Conservation (phyloP, 78 protist species). For the Polysphondylium violaceum region DNA sequence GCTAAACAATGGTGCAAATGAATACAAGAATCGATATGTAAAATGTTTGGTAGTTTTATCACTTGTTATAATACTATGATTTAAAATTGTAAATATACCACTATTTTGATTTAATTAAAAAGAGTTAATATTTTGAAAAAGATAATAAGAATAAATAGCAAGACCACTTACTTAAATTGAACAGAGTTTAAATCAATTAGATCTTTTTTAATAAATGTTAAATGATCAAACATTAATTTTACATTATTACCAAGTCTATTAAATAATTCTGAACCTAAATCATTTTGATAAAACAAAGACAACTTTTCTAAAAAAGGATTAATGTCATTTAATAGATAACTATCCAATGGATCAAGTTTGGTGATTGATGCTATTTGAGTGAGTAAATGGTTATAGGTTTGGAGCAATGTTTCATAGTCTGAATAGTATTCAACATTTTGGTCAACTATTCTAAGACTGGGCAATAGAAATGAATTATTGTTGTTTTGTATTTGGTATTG, state of each 20-base stretch:
- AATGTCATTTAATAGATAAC: conserved; percentile 44
- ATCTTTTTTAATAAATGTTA: conserved; percentile 53
- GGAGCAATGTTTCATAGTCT: conserved; percentile 17
- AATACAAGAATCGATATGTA: conserved; percentile 36
- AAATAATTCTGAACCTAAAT: conserved; percentile 25
- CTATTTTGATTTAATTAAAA: background rate
- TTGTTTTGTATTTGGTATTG: conserved; percentile 53
- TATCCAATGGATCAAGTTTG: no score
- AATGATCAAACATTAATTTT: conserved; percentile 54
- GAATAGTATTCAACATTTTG: conserved; percentile 34
- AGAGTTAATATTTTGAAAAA: background rate
- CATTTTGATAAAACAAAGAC: background rate
- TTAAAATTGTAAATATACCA: conserved; percentile 31
- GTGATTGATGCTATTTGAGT: conserved; percentile 9
- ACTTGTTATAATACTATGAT: conserved; percentile 28
- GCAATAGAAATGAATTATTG: no score
- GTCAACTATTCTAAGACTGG: conserved; percentile 13
- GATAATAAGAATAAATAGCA: background rate
- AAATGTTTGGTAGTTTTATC: conserved; percentile 58
- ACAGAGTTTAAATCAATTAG: conserved; percentile 1
- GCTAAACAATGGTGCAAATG: conserved; percentile 35
- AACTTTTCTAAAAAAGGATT: conserved; percentile 15
- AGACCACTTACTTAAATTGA: conserved; percentile 17
- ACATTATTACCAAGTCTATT: conserved; percentile 61
- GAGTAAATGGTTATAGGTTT: conserved; percentile 17